Base-by-base conservation (phyloP, 768 basidiomycete genomes). In the Obba rivulosa region DNA sequence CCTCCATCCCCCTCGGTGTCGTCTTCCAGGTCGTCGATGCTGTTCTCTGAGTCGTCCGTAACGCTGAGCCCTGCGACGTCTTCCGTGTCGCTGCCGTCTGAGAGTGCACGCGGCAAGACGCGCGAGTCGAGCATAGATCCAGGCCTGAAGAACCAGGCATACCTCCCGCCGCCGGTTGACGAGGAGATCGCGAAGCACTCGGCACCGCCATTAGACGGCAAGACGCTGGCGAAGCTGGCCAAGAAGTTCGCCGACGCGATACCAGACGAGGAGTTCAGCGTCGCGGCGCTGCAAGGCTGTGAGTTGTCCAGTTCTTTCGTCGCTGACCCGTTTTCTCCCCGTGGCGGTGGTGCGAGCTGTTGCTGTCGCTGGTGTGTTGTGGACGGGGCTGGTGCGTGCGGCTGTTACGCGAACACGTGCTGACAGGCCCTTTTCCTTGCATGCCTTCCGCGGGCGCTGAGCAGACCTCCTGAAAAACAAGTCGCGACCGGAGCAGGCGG, bases 261-360 rank as follows among this genome's bases (percentile, higher is more conserved):
- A 18, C 90, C 92, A 0, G 86, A 91, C 34, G 83, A 85, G 35
- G 86, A 88, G 69, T 90, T 93, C 61, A 88, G 87, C 59, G 87
- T 93, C 46, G 92, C 92, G 17, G 85, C 89, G 48, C 71, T 96
- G 46, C 92, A 94, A 69, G 92, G 90, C 64, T 92, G 87, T 88
- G 64, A 78, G 87, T 57, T 39, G 43, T 45, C 55, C 44, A 45
- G 58, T 55, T 58, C 37, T 36, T 48, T 46, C 43, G 34, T 46
- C 28, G 28, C 28, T 31, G 13, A 43, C 34, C 45, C 40, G n/a
- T 46, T 28, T 44, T 48, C 45, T n/a, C 25, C 44, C 34, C 31
- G 41, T 43, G 46, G 36, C 46, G 49, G 52, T 53, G 52, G 43
- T 52, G 57, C 35, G n/a, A n/a, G n/a, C 43, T 31, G 10, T 42